Evolutionary conservation across 2,329 filamentous ascomycete genomes (phyloP).

Genomic region (Monosporascus cannonballus): DNA sequence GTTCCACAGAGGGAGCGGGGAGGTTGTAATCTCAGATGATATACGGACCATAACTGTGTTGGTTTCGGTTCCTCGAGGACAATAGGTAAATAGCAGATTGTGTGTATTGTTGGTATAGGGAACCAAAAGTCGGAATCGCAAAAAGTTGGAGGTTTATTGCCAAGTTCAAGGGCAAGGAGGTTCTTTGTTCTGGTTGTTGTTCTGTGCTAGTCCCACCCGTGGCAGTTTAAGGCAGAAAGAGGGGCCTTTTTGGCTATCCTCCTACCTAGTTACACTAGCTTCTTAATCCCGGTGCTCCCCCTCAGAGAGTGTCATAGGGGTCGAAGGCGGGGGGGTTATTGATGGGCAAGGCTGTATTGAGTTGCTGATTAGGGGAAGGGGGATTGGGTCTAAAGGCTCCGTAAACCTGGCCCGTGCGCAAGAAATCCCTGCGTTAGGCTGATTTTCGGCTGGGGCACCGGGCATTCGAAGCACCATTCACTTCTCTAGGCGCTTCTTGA

Average conservation of each 20-base stretch:
- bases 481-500: too few relatives aligned
- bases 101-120: not conserved
- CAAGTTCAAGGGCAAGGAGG: not conserved
- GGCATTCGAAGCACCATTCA: not conserved
- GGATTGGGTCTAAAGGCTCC: not conserved
- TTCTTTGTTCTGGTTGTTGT: not conserved
- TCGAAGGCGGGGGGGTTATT: not conserved
- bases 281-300: not conserved
- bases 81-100: not conserved
- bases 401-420: too few relatives aligned
- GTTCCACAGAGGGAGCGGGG: slow-evolving; percentile 11
- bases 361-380: not conserved
- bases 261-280: not conserved
- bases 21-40: slow-evolving; percentile 1
- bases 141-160: not conserved
- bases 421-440: not conserved
- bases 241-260: not conserved
- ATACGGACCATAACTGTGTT: not conserved
- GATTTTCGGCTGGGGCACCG: not conserved
- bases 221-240: not conserved
- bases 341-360: not conserved
- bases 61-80: not conserved
- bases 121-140: not conserved
- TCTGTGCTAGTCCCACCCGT: not conserved
- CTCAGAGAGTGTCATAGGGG: not conserved